Conservation (phyloP, 768 basidiomycete genomes). For the Phaffia tasmanica region DNA sequence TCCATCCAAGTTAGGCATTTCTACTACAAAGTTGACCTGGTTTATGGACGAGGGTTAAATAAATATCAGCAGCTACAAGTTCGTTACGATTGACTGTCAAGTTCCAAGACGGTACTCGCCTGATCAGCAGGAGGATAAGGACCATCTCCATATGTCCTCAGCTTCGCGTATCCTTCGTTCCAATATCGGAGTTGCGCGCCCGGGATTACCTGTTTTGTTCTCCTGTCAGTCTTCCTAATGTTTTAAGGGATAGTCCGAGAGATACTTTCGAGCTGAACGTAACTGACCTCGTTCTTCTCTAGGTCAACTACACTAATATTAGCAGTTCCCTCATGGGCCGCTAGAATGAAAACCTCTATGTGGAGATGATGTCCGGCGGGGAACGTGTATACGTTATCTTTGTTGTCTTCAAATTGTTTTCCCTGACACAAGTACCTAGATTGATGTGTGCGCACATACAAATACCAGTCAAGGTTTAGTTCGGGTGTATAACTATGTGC, state of each 20-base stretch:
- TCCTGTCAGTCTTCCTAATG: neutral
- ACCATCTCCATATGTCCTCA: neutral
- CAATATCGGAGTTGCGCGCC: slow-evolving; percentile 17
- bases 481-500: too few relatives aligned
- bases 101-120: neutral
- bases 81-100: neutral
- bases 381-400: slow-evolving; percentile 12
- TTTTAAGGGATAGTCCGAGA: neutral
- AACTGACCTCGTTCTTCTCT: slow-evolving; percentile 9
- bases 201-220: slow-evolving; percentile 1
- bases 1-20: slow-evolving; percentile 16
- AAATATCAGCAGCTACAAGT: too few relatives aligned
- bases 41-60: neutral
- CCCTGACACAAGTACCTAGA: slow-evolving; percentile 13
- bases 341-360: slow-evolving; percentile 13
- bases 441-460: too few relatives aligned
- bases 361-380: neutral
- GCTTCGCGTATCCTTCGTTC: slow-evolving; percentile 2
- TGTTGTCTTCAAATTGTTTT: slow-evolving; percentile 16
- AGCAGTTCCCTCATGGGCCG: slow-evolving; percentile 10
- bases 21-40: slow-evolving; percentile 14
- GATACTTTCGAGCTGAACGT: neutral
- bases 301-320: slow-evolving; percentile 13
- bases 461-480: neutral
- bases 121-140: slow-evolving; percentile 11